Base-by-base conservation (phyloP, 345 rosid genomes). In the Gossypium turneri region DNA sequence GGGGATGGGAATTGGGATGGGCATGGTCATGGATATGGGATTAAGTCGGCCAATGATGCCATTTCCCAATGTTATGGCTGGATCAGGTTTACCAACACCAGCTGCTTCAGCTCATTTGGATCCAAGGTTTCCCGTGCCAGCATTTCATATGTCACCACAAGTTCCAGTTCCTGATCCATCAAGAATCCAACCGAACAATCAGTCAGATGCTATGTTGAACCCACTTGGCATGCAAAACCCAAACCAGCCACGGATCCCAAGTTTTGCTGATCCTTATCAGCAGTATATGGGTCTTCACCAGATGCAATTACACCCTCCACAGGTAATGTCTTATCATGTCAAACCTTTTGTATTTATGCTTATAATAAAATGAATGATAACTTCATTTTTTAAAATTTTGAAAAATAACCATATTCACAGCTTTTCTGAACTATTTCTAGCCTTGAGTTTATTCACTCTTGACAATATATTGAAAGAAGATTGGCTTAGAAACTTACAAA, bases 1-100 rank as follows among this genome's bases (percentile, higher is more conserved):
- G 90, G 89, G 92, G 9, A 86, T 91, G 90, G 89, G 92, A 11
- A 86, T 91, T 80, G 81, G 89, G 83, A 83, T 90, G 87, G 86
- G 82, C 77, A 78, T 84, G 79, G 88, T 81, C 77, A 78, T 84
- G 80, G 88, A 83, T 22, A 77, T 88, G 82, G 92, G 87, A 66
- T 81, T 88, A 85, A 87, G 56, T 60, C 77, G 88, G 34, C 88
- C 91, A 19, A 87, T 95, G 82, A 85, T 87, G 87, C 93, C 95
- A 60, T 92, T 89, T 81, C 96, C 89, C 9, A 90, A 87, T 73
- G 88, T 86, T 77, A 73, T 91, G 56, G 76, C 94, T 7, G 79
- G 91, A 79, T 80, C 86, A 63, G 75, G 88, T 19, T 76, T 92
- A 59, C 84, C 95, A 34, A 79, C 89, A 60, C 75, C 85, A 29